Base-by-base conservation (phyloP, 1,139 yeast genomes). In the Sugiyamaella neomexicana region DNA sequence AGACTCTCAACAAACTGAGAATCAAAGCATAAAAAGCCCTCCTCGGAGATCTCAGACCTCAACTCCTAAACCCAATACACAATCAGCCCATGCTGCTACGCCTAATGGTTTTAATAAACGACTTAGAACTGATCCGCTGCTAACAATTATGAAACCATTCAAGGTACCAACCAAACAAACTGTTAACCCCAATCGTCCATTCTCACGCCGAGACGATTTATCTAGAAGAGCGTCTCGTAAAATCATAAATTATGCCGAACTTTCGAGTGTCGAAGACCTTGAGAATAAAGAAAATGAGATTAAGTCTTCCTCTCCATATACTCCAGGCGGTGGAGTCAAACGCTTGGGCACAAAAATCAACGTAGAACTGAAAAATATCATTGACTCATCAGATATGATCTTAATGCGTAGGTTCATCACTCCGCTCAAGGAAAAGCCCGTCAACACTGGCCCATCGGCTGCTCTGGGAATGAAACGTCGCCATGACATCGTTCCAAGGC, bases 381-480 rank as follows among this genome's bases (percentile, higher is more conserved):
- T 20, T 49, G 42, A 34, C 20, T 65, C 63, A 43, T 52, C 64
- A 4, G 57, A 54, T 17, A 38, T 54, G 4, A 64, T 62, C 7
- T 58, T 69, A 29, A 60, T 64, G 12, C 68, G 68, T 43, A 55
- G 56, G 46, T 77, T 77, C 60, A 55, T 58, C 1, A 69, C 74
- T 9, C 81, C 81, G 1, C 46, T 76, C 52, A 68, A 65, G 59
- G 51, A 69, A 58, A 60, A 67, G 60, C 58, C 69, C 52, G 56
- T 64, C 50, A 58, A 65, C 56, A 57, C 59, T 6, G 62, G 75
- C 31, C 86, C 91, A 0, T 89, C 95, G 1, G 91, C 95, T 0
- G 83, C 90, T 0, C 73, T 91, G 56, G 98, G 98, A 0, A 89
- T 90, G 52, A 80, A 86, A 58, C 80, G 85, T 40, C 82, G 83